A percentile compares a stretch with the other conserved stretches of the same genome.
phyloP scores from a whole-genome alignment of 768 basidiomycete genomes.

The Boletellus emodensis region DNA sequence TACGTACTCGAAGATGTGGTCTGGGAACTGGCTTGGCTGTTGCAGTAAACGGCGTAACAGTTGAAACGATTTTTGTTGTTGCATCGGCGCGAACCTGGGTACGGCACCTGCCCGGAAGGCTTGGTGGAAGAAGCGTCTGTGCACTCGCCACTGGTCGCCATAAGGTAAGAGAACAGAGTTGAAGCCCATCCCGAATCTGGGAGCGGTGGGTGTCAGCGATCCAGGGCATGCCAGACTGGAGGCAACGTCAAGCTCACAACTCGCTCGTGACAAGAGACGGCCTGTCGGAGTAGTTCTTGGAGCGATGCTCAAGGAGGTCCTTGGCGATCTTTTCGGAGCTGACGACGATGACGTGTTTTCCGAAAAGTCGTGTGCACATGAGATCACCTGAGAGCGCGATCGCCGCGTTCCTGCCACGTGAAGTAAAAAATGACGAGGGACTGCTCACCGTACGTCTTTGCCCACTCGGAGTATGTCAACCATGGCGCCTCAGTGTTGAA shows the following conservation, averaged over 20 bases:
- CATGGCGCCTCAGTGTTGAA: conserved; percentile 32
- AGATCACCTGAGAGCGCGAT: conserved; percentile 34
- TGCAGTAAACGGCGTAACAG: conserved; percentile 31
- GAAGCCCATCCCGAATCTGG: conserved; percentile 14
- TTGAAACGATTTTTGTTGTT: conserved; percentile 25
- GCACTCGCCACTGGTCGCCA: conserved; percentile 29
- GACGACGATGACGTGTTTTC: conserved; percentile 42
- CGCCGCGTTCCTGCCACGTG: neutral
- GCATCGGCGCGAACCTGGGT: conserved; percentile 23
- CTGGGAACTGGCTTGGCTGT: conserved; percentile 26
- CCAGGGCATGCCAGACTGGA: neutral
- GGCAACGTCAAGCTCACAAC: conserved; percentile 4
- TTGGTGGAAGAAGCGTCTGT: conserved; percentile 24
- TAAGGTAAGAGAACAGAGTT: conserved; percentile 24
- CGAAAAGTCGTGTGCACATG: conserved; percentile 44
- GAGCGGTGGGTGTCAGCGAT: neutral
- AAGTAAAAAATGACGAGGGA: neutral
- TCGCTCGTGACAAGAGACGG: conserved; percentile 26
- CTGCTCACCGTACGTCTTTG: conserved; percentile 28
- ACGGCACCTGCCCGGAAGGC: conserved; percentile 15
- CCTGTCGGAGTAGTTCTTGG: conserved; percentile 48
- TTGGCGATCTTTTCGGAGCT: conserved; percentile 39
- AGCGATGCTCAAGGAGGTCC: conserved; percentile 46
- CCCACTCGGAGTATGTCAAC: conserved; percentile 37
- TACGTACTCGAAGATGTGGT: conserved; percentile 31